phyloP scores from a whole-genome alignment of 148 eudicot genomes.

The Suaeda aralocaspica region DNA sequence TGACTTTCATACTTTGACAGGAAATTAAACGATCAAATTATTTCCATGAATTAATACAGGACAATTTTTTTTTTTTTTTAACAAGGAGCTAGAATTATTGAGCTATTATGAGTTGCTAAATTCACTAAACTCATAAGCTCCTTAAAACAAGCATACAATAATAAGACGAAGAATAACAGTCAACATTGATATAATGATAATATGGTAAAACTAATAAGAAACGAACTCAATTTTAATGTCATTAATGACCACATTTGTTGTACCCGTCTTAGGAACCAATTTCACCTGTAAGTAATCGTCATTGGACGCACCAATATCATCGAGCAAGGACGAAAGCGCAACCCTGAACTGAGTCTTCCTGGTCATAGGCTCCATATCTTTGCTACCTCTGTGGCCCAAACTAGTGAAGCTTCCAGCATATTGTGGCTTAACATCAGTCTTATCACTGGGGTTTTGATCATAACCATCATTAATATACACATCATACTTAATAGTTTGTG shows the following conservation, averaged over 20 bases:
- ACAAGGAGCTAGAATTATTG: too few relatives aligned
- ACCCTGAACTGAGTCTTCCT: neutral
- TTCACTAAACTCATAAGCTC: too few relatives aligned
- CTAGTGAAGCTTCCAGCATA: neutral
- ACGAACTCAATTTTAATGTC: neutral
- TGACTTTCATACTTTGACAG: too few relatives aligned
- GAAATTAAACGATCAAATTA: too few relatives aligned
- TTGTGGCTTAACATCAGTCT: neutral
- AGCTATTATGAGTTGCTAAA: too few relatives aligned
- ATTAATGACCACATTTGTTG: neutral
- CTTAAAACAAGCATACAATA: too few relatives aligned
- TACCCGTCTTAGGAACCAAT: constrained; percentile 5
- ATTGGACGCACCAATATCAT: constrained; percentile 6
- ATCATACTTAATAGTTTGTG: neutral
- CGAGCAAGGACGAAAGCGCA: constrained; percentile 1
- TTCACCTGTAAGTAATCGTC: neutral
- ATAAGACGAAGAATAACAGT: too few relatives aligned
- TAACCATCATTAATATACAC: constrained; percentile 10
- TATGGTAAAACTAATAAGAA: too few relatives aligned
- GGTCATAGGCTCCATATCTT: neutral
- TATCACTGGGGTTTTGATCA: neutral
- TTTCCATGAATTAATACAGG: too few relatives aligned
- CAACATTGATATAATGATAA: too few relatives aligned
- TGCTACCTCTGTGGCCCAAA: neutral
- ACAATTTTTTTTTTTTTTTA: too few relatives aligned